Evolutionary conservation across 306 rosid genomes (phyloP).

Genomic region (Medicago lupulina): DNA sequence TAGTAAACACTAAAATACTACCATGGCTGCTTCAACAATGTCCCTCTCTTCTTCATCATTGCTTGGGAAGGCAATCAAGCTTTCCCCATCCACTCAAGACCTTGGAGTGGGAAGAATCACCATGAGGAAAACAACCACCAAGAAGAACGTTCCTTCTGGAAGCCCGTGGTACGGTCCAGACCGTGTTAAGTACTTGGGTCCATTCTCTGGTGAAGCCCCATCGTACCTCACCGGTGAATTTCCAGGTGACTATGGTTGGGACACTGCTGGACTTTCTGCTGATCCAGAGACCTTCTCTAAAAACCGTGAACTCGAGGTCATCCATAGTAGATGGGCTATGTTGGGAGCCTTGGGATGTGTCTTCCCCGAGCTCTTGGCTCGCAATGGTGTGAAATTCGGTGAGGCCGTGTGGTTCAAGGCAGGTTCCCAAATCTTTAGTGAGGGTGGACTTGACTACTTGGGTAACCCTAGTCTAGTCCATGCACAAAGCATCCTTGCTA

Average conservation of each 20-base stretch:
- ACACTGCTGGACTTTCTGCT: background rate
- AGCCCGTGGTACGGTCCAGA: background rate
- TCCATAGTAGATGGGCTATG: background rate
- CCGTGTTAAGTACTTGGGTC: background rate
- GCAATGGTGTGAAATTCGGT: background rate
- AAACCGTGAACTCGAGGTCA: background rate
- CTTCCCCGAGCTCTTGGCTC: background rate
- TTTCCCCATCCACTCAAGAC: background rate
- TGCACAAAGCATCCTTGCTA: background rate
- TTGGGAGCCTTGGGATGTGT: slow-evolving; percentile 2
- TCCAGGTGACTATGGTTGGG: background rate
- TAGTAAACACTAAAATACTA: background rate
- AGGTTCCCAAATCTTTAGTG: background rate
- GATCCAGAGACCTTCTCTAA: background rate
- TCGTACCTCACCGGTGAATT: background rate
- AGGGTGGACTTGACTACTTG: background rate
- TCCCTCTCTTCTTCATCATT: background rate
- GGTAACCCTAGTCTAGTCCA: slow-evolving; percentile 1
- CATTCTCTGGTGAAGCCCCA: background rate
- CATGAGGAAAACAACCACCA: background rate
- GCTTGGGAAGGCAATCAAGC: background rate
- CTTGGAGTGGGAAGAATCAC: background rate
- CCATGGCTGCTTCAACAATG: background rate
- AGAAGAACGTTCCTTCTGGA: background rate
- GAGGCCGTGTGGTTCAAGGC: slow-evolving; percentile 1